Conservation (phyloP, 495 filamentous ascomycete species). For the Endocarpon pusillum region DNA sequence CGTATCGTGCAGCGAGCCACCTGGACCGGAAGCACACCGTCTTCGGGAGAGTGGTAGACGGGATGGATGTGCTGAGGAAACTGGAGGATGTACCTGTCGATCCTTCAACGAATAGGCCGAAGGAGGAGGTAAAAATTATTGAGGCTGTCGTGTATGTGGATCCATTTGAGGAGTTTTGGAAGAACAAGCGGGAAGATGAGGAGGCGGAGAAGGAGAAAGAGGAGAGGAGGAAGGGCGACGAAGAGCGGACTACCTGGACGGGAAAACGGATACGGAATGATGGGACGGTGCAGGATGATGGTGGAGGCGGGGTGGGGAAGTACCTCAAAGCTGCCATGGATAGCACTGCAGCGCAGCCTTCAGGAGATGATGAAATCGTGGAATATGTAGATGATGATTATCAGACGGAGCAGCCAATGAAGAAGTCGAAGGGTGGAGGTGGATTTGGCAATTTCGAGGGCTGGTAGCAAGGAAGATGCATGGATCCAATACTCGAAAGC, state of each 20-base stretch:
- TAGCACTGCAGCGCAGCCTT: constrained; percentile 15
- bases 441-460: constrained; percentile 90
- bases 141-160: constrained; percentile 82
- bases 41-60: constrained; percentile 71
- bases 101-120: constrained; percentile 49
- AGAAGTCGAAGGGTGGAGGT: constrained; percentile 56
- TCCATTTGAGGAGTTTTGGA: constrained; percentile 83
- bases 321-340: constrained; percentile 48
- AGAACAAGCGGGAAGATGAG: constrained; percentile 38
- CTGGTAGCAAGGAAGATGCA: too few relatives aligned
- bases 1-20: constrained; percentile 65
- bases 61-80: constrained; percentile 47
- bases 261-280: constrained; percentile 60
- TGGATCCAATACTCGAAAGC: too few relatives aligned
- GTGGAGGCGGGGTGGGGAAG: constrained; percentile 50
- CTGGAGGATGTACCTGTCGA: constrained; percentile 58
- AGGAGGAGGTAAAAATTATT: constrained; percentile 58
- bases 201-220: constrained; percentile 28
- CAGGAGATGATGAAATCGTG: constrained; percentile 38
- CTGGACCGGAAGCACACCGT: constrained; percentile 93
- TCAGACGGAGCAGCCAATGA: constrained; percentile 48
- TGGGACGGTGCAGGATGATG: constrained; percentile 29
- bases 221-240: constrained; percentile 28
- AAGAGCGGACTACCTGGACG: constrained; percentile 78
- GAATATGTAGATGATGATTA: constrained; percentile 40